A percentile compares a stretch with the other conserved stretches of the same genome.
phyloP scores from a whole-genome alignment of 2,329 filamentous ascomycete genomes.

The Ophiostoma ips region DNA sequence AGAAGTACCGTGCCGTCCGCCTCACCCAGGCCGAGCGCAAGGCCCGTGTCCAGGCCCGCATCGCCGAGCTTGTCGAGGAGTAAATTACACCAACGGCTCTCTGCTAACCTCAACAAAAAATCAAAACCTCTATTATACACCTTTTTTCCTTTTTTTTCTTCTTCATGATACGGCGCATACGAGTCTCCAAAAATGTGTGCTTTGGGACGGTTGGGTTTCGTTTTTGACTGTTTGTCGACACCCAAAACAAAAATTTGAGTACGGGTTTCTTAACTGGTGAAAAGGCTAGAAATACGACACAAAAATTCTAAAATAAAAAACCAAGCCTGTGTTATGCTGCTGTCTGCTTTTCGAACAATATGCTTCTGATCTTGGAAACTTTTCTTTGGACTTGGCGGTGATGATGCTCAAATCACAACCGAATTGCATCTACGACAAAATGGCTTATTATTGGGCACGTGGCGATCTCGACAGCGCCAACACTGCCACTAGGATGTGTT shows the following conservation, averaged over 20 bases:
- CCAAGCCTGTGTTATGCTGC: not conserved
- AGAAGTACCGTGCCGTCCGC: constrained; percentile 73
- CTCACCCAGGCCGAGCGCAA: constrained; percentile 72
- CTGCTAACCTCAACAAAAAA: not conserved
- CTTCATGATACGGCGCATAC: not conserved
- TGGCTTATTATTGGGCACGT: not conserved
- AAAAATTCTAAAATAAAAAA: constrained; percentile 9
- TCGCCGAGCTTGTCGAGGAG: constrained; percentile 58
- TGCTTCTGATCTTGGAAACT: not conserved
- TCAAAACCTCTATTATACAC: not conserved
- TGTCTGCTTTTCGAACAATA: not conserved
- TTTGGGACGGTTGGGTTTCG: constrained; percentile 1
- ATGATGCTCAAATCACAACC: not conserved
- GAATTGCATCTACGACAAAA: no score
- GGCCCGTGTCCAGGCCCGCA: constrained; percentile 77
- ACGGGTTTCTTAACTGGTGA: not conserved
- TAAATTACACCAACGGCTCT: constrained; percentile 22
- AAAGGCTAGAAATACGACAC: constrained; percentile 1
- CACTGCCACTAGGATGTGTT: no score
- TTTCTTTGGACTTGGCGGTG: not conserved
- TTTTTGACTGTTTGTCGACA: not conserved
- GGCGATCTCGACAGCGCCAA: not conserved
- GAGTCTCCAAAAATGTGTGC: constrained; percentile 1
- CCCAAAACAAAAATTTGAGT: not conserved
- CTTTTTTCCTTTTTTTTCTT: not conserved